Percentiles rank a stretch among this genome's conserved stretches.
These are phyloP conservation scores for Plasmopara halstedii DNA, from an alignment of 352 stramenopile genomes.

Conservation along the genomic window DNA sequence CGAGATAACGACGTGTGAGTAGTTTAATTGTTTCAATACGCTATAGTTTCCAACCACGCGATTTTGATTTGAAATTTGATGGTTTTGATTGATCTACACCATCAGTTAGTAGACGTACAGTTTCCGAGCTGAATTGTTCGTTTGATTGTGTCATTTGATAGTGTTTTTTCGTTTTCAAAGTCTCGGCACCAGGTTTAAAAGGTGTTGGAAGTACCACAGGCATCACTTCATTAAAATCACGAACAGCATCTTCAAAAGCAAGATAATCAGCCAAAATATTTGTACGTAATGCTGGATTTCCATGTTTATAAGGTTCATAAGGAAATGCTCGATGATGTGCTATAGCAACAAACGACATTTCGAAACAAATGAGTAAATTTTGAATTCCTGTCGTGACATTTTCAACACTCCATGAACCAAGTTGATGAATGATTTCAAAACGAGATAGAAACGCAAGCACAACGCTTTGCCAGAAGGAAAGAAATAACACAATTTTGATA, in stretches of 20 bases:
- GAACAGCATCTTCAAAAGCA: conserved; percentile 89
- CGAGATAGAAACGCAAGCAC: conserved; percentile 86
- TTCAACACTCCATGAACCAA: conserved; percentile 91
- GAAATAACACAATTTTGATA: conserved; percentile 98
- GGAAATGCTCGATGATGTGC: conserved; percentile 96
- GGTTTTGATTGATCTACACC: conserved; percentile 21
- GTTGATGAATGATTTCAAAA: conserved; percentile 85
- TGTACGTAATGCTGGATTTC: conserved; percentile 42
- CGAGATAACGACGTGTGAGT: conserved; percentile 59
- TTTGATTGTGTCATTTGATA: conserved; percentile 16
- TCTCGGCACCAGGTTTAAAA: conserved; percentile 68
- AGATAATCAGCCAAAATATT: conserved; percentile 90
- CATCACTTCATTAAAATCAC: conserved; percentile 91
- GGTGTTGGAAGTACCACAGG: conserved; percentile 71
- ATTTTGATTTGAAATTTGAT: not conserved
- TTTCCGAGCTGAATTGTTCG: conserved; percentile 42
- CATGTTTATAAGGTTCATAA: conserved; percentile 72
- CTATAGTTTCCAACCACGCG: not conserved
- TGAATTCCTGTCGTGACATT: conserved; percentile 96
- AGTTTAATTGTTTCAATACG: not conserved
- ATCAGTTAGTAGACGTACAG: conserved; percentile 38
- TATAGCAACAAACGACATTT: conserved; percentile 97
- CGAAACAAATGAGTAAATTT: conserved; percentile 98
- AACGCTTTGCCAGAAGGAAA: conserved; percentile 98
- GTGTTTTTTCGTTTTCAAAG: conserved; percentile 53